Evolutionary conservation across 768 basidiomycete genomes (phyloP), one percentile per base, ranked within the genome.

Genomic region (Suillus weaverae): DNA sequence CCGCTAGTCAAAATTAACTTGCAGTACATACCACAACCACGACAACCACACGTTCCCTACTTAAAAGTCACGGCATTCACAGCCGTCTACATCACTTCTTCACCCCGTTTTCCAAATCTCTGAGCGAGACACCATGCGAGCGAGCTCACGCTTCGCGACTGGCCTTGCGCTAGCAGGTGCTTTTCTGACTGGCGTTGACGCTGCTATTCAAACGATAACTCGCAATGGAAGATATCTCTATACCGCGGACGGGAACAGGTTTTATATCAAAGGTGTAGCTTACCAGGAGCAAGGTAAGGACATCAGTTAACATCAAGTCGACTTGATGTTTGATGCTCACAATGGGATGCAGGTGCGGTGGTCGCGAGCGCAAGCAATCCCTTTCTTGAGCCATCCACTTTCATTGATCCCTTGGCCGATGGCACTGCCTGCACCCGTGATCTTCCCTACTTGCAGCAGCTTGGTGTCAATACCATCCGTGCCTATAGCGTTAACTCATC

Each of bases 181-280:
- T 59, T 69, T 86, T 66, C 73, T 80, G n/a, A 76, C 79, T n/a
- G 74, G 79, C 41, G 86, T 84, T n/a, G 73, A 79, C n/a, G 92
- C 92, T n/a, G 92, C 92, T 64, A 81, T 95, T 51, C 82, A 86
- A 39, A 82, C 84, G 63, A 83, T 97, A 69, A 81, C 89, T 44
- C 84, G 92, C 51, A 73, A 80, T 35, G 94, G 92, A 39, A 85
- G 86, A 71, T 97, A 95, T 74, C 87, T 97, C 50, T 97, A 95
- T 77, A 84, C 84, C 46, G 83, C 84, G 4, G 84, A 86, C 59
- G 92, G 93, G 4, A 87, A 73, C 44, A 79, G 95, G 61, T 97
- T 96, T 78, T 95, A 88, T 78, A 90, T 97, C 78, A 94, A 92
- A 76, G 93, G 92, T 61, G 78, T 94, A 62, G 91, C 91, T 13